Evolutionary conservation across 2,329 filamentous ascomycete species (phyloP).

Genomic region (Cladorrhinum sp.): DNA sequence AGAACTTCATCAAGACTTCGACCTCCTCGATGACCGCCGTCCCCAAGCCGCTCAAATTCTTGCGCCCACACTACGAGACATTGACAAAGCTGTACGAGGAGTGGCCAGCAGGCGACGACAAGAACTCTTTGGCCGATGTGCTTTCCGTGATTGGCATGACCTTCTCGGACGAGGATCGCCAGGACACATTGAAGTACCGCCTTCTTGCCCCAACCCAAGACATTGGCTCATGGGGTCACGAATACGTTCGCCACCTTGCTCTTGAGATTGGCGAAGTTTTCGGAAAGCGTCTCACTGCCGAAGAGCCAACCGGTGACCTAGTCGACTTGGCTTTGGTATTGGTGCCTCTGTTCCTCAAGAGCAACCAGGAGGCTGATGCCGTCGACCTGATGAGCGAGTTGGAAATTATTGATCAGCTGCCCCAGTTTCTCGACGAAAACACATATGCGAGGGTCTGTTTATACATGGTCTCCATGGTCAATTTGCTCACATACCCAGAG

Average conservation of each 20-base stretch:
- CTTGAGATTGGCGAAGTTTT: slow-evolving; percentile 96
- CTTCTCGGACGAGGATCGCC: slow-evolving; percentile 91
- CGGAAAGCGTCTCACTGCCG: slow-evolving; percentile 78
- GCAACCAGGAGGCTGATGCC: slow-evolving; percentile 96
- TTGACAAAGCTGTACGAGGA: slow-evolving; percentile 84
- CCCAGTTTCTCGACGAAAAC: slow-evolving; percentile 86
- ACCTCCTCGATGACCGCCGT: slow-evolving; percentile 99
- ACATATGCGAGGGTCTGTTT: slow-evolving; percentile 91
- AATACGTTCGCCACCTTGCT: slow-evolving; percentile 94
- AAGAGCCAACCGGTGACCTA: slow-evolving; percentile 79
- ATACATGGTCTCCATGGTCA: slow-evolving; percentile 99
- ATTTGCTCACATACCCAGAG: slow-evolving; percentile 93
- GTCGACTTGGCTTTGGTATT: slow-evolving; percentile 79
- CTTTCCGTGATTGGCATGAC: slow-evolving; percentile 98
- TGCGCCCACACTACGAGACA: slow-evolving; percentile 92
- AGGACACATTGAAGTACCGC: slow-evolving; percentile 95
- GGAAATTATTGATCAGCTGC: slow-evolving; percentile 92
- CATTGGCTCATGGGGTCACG: slow-evolving; percentile 95
- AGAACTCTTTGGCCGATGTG: slow-evolving; percentile 88
- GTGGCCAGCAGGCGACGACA: slow-evolving; percentile 82
- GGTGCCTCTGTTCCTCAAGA: slow-evolving; percentile 92
- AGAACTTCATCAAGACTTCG: slow-evolving; percentile 97
- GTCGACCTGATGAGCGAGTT: slow-evolving; percentile 96
- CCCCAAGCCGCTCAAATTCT: slow-evolving; percentile 96
- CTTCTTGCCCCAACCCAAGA: slow-evolving; percentile 86